These are phyloP conservation scores for Lentinus tigrinus DNA, from an alignment of 768 basidiomycete species.

Conservation along the genomic window DNA sequence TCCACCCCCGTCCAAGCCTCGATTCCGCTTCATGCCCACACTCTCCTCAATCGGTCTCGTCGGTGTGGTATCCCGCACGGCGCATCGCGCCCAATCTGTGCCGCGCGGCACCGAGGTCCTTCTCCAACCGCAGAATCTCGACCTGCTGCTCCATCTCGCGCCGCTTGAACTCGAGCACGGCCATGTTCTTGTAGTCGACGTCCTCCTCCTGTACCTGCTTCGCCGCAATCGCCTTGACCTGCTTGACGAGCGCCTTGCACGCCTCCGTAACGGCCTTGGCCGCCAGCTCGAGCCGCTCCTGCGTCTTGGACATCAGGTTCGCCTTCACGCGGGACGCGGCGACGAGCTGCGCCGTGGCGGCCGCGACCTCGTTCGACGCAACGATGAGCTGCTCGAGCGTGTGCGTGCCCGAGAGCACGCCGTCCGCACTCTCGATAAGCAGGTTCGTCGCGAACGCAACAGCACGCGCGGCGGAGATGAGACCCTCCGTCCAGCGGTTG, in stretches of 20 bases:
- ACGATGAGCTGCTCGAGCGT: constrained; percentile 98
- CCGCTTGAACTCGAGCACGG: constrained; percentile 92
- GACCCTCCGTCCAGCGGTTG: constrained; percentile 99
- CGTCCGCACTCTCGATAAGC: constrained; percentile 96
- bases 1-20: not conserved
- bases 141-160: constrained; percentile 99
- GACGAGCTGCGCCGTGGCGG: constrained; percentile 95
- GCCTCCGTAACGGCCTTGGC: constrained; percentile 98
- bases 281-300: constrained; percentile 92
- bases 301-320: constrained; percentile 97
- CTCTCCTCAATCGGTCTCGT: constrained; percentile 45
- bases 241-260: constrained; percentile 92
- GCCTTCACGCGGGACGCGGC: constrained; percentile 98
- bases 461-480: constrained; percentile 96
- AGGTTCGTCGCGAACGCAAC: constrained; percentile 96
- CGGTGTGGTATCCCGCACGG: constrained; percentile 85
- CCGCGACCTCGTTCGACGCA: constrained; percentile 98
- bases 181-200: constrained; percentile 88
- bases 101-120: constrained; percentile 86
- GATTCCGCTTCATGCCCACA: not conserved
- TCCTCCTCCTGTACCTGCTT: constrained; percentile 78
- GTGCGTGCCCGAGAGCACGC: constrained; percentile 94
- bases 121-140: constrained; percentile 95
- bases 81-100: constrained; percentile 83
- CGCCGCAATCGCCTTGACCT: constrained; percentile 93